Evolutionary conservation across 176 grass and related monocot species (phyloP).

Genomic region (Pontederia crassipes): DNA sequence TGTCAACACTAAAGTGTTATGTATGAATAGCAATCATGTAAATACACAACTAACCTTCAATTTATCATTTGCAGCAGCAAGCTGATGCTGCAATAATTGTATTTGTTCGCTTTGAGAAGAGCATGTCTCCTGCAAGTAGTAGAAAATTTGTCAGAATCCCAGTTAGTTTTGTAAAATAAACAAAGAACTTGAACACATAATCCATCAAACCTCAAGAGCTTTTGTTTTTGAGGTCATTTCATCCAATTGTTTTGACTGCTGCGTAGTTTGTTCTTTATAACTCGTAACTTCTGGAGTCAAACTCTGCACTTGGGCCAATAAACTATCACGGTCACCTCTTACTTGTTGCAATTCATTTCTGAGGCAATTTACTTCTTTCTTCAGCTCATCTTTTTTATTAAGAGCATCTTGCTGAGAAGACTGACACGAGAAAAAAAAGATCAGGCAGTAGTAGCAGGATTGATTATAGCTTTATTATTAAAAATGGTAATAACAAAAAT

Average conservation of each 20-base stretch:
- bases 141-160: not conserved
- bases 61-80: slow-evolving; percentile 47
- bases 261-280: slow-evolving; percentile 33
- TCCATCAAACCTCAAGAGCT: slow-evolving; percentile 58
- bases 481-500: no score
- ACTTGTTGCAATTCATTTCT: slow-evolving; percentile 56
- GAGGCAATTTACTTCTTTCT: slow-evolving; percentile 52
- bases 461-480: no score
- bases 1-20: not conserved
- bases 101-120: slow-evolving; percentile 47
- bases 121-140: slow-evolving; percentile 35
- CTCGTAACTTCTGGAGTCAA: slow-evolving; percentile 33
- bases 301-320: slow-evolving; percentile 35
- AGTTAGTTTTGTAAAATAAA: slow-evolving; percentile 1
- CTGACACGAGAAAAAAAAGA: slow-evolving; percentile 25
- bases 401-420: slow-evolving; percentile 73
- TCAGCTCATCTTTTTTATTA: slow-evolving; percentile 60
- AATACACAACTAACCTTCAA: slow-evolving; percentile 36
- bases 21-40: not conserved
- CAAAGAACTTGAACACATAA: slow-evolving; percentile 2
- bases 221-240: slow-evolving; percentile 19
- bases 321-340: slow-evolving; percentile 55
- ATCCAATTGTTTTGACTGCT: slow-evolving; percentile 40
- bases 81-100: slow-evolving; percentile 37
- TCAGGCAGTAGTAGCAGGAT: not conserved